These are phyloP conservation scores for Vitis cinerea DNA, from an alignment of 164 flowering plant species.

Conservation along the genomic window DNA sequence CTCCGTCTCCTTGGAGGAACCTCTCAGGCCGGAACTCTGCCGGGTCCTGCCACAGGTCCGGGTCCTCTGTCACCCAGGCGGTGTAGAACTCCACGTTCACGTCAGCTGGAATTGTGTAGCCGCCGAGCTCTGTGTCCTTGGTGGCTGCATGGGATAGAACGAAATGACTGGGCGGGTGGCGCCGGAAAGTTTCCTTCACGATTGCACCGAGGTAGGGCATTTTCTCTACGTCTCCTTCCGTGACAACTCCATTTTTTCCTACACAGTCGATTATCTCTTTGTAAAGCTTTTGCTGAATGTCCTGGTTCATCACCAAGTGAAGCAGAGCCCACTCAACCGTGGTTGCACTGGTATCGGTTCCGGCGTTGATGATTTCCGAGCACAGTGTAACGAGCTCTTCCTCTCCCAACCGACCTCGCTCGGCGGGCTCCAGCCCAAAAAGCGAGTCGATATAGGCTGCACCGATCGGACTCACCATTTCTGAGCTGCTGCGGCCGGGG, in stretches of 20 bases:
- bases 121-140: slow-evolving; percentile 62
- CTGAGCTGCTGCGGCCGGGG: neutral
- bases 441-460: slow-evolving; percentile 87
- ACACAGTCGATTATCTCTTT: slow-evolving; percentile 53
- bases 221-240: slow-evolving; percentile 58
- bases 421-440: slow-evolving; percentile 44
- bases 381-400: slow-evolving; percentile 75
- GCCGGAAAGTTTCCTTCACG: slow-evolving; percentile 76
- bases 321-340: slow-evolving; percentile 78
- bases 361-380: slow-evolving; percentile 82
- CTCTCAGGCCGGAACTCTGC: slow-evolving; percentile 80
- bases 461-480: slow-evolving; percentile 71
- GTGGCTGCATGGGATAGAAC: slow-evolving; percentile 70
- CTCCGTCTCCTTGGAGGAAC: slow-evolving; percentile 71
- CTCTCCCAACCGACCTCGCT: slow-evolving; percentile 51
- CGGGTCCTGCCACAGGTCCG: slow-evolving; percentile 68
- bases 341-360: slow-evolving; percentile 90
- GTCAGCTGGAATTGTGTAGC: slow-evolving; percentile 65
- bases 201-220: slow-evolving; percentile 69
- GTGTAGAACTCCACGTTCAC: slow-evolving; percentile 78
- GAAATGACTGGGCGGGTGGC: slow-evolving; percentile 93
- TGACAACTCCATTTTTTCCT: slow-evolving; percentile 46
- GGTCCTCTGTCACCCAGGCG: slow-evolving; percentile 78
- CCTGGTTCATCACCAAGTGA: slow-evolving; percentile 62
- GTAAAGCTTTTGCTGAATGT: slow-evolving; percentile 64